Conservation (phyloP, 2,329 filamentous ascomycete species). For the Coniochaeta sp. region DNA sequence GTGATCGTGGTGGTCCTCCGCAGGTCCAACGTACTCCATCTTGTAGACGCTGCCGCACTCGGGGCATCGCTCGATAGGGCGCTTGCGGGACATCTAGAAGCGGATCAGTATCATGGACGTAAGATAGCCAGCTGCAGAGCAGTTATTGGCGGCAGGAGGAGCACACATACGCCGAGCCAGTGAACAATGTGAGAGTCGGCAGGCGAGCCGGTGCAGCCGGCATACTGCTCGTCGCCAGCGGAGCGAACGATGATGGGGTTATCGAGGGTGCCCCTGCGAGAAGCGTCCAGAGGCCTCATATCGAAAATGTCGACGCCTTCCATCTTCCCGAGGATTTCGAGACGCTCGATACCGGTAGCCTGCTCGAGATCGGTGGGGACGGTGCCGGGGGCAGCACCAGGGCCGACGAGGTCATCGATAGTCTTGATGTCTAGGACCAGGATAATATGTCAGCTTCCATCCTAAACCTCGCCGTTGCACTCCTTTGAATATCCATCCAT, state of each 20-base stretch:
- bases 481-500: background rate
- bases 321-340: constrained; percentile 99
- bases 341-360: constrained; percentile 92
- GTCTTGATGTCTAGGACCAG: constrained; percentile 64
- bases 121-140: background rate
- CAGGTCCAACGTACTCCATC: constrained; percentile 90
- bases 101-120: background rate
- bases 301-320: constrained; percentile 97
- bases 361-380: constrained; percentile 94
- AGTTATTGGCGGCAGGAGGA: background rate
- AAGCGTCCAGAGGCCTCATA: constrained; percentile 92
- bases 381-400: constrained; percentile 74
- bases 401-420: constrained; percentile 75
- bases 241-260: constrained; percentile 88
- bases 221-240: constrained; percentile 92
- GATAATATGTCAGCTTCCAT: constrained; percentile 9
- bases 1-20: constrained; percentile 49
- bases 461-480: background rate
- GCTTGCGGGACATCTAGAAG: constrained; percentile 72
- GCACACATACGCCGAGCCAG: constrained; percentile 74
- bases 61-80: constrained; percentile 88
- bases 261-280: constrained; percentile 65
- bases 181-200: constrained; percentile 84
- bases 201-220: constrained; percentile 90
- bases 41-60: constrained; percentile 97